These are phyloP conservation scores for Euphorbia tirucalli DNA, from an alignment of 345 rosid species.

Conservation along the genomic window DNA sequence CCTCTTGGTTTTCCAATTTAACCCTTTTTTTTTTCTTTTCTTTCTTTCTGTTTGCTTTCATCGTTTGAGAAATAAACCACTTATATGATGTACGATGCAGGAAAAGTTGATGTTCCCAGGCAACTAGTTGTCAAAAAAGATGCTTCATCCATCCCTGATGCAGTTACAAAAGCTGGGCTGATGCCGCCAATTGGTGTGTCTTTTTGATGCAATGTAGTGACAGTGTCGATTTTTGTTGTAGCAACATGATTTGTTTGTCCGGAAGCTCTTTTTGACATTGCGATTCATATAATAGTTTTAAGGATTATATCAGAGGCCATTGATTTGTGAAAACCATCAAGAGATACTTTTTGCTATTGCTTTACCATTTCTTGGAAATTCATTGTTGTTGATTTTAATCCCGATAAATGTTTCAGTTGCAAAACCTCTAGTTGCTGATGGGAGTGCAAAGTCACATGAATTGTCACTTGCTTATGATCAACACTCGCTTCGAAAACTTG, in stretches of 20 bases:
- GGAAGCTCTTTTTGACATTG: not conserved
- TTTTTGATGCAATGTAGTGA: not conserved
- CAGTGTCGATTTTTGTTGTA: not conserved
- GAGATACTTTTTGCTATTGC: not conserved
- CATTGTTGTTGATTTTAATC: constrained; percentile 3
- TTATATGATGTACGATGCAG: constrained; percentile 31
- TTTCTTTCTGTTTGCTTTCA: not conserved
- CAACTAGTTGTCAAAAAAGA: constrained; percentile 65
- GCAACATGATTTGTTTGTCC: constrained; percentile 10
- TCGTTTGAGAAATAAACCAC: not conserved
- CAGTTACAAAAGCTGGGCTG: constrained; percentile 58
- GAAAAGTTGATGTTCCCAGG: constrained; percentile 61
- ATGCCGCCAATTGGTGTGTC: constrained; percentile 58
- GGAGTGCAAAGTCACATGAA: constrained; percentile 79
- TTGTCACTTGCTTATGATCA: constrained; percentile 71
- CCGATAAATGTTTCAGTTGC: constrained; percentile 51
- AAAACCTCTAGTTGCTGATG: constrained; percentile 73
- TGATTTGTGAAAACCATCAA: not conserved
- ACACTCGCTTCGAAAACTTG: constrained; percentile 59
- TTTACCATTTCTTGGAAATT: not conserved
- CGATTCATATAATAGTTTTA: not conserved
- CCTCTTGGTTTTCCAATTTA: not conserved
- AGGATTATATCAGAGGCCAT: not conserved
- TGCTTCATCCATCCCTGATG: constrained; percentile 59
- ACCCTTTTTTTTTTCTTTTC: not conserved